A percentile compares a stretch with the other conserved stretches of the same genome.
These are phyloP conservation scores for Bisporella sp. DNA, from an alignment of 2,329 filamentous ascomycete genomes.

Conservation along the genomic window DNA sequence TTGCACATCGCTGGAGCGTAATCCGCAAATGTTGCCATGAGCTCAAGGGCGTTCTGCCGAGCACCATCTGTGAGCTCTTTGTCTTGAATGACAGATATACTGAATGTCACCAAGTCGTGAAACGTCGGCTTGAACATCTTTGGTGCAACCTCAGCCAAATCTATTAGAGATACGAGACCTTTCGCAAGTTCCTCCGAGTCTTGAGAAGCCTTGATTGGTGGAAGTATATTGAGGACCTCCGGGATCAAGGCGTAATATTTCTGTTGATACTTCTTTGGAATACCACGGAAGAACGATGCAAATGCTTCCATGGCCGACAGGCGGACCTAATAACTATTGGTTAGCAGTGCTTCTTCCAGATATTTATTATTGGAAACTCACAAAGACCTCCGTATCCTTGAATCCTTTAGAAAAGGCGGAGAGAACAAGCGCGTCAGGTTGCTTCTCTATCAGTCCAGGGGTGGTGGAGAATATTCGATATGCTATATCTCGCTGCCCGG, in stretches of 20 bases:
- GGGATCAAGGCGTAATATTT: constrained; percentile 86
- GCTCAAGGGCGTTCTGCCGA: constrained; percentile 88
- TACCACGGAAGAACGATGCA: constrained; percentile 87
- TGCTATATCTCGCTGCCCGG: constrained; percentile 81
- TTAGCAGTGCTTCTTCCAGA: no score
- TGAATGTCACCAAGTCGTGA: constrained; percentile 86
- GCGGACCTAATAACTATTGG: constrained; percentile 54
- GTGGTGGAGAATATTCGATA: constrained; percentile 95
- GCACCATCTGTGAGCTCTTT: constrained; percentile 88
- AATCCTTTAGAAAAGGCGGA: constrained; percentile 88
- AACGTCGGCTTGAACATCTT: constrained; percentile 99
- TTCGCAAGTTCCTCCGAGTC: constrained; percentile 90
- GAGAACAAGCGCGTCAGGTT: constrained; percentile 87
- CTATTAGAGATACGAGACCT: constrained; percentile 84
- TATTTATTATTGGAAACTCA: constrained; percentile 34
- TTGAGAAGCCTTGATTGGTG: constrained; percentile 83
- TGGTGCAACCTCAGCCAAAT: constrained; percentile 86
- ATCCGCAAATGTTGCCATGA: constrained; percentile 97
- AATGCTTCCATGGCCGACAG: constrained; percentile 96
- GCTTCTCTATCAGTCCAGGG: constrained; percentile 89
- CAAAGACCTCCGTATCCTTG: constrained; percentile 75
- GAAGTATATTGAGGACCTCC: constrained; percentile 88
- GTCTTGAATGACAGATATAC: constrained; percentile 87
- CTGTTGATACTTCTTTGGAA: constrained; percentile 78
- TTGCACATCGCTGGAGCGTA: constrained; percentile 91